Percentiles rank a stretch among this genome's conserved stretches.
Conservation (phyloP, 352 stramenopile species). For the Blastocystis sp. region DNA sequence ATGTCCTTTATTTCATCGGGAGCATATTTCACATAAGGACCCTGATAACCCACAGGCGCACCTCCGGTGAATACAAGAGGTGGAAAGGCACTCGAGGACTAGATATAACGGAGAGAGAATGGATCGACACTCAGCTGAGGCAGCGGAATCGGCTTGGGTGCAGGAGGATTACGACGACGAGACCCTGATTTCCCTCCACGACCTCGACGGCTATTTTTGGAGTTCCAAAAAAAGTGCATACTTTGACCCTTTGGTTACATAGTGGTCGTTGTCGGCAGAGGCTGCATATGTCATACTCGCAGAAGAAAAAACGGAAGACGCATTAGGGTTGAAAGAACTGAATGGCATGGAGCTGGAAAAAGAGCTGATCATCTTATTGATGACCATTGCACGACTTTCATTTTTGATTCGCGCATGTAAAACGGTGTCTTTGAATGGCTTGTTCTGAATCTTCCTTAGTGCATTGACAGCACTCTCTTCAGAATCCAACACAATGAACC, state of each 20-base stretch:
- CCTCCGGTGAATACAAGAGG: slow-evolving; percentile 39
- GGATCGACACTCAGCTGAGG: not conserved
- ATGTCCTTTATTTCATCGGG: slow-evolving; percentile 22
- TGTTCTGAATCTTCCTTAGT: not conserved
- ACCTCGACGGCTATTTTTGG: not conserved
- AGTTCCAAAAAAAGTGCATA: not conserved
- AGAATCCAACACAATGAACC: slow-evolving; percentile 47
- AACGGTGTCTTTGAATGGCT: not conserved
- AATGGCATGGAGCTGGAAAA: not conserved
- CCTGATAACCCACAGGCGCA: not conserved
- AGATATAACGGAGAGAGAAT: not conserved
- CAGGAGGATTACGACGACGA: not conserved
- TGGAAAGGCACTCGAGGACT: not conserved
- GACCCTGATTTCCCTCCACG: not conserved
- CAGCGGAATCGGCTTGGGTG: not conserved
- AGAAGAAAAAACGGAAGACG: slow-evolving; percentile 4
- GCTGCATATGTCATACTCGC: not conserved
- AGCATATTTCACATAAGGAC: not conserved
- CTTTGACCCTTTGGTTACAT: not conserved
- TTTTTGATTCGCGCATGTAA: slow-evolving; percentile 53
- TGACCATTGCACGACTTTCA: not conserved
- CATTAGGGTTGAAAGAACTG: not conserved
- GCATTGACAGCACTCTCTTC: not conserved
- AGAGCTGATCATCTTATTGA: not conserved
- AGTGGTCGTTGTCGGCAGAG: not conserved